Conservation (phyloP, 2,329 filamentous ascomycete genomes). For the Venturia effusa region DNA sequence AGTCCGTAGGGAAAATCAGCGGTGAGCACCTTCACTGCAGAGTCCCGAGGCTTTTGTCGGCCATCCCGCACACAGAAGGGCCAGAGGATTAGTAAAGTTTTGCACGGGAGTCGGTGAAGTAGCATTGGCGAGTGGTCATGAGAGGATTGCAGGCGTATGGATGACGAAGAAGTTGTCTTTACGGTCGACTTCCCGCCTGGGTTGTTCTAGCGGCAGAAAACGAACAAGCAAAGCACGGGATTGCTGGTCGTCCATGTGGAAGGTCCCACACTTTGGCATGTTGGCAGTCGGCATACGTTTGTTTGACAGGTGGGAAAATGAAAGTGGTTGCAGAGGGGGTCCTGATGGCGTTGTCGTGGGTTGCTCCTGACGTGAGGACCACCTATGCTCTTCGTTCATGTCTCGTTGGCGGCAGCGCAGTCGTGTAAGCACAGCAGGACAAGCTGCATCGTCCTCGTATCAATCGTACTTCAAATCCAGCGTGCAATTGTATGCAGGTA, state of each 20-base stretch:
- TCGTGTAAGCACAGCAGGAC: background rate
- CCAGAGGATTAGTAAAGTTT: background rate
- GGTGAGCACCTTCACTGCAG: background rate
- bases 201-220: background rate
- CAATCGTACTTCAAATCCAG: no score
- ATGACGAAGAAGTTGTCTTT: background rate
- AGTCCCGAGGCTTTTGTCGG: background rate
- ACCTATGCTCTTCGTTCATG: background rate
- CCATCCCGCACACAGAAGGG: background rate
- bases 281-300: background rate
- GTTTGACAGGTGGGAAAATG: background rate
- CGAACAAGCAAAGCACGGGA: constrained; percentile 2
- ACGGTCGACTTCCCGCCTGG: no score
- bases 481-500: no score
- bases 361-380: background rate
- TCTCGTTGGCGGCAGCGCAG: background rate
- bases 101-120: background rate
- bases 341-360: background rate
- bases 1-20: background rate
- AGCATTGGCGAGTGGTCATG: background rate
- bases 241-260: background rate
- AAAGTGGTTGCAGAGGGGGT: background rate
- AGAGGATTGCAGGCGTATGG: background rate
- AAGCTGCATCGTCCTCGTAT: background rate
- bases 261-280: background rate